These are phyloP conservation scores for Kitagawia praeruptora DNA, from an alignment of 129 eudicot genomes.

Conservation along the genomic window DNA sequence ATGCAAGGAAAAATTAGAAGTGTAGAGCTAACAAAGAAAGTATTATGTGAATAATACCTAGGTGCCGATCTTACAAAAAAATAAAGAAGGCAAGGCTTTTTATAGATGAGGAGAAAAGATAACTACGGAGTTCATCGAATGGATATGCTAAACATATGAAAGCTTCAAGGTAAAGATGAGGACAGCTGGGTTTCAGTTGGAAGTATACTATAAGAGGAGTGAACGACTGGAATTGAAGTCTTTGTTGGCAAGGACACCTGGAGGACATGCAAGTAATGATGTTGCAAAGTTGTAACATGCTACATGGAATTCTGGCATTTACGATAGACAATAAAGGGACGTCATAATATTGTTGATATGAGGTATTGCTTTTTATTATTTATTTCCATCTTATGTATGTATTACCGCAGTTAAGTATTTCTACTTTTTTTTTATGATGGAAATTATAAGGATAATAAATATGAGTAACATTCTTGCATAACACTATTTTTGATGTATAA, in stretches of 20 bases:
- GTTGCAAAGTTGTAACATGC: conserved; percentile 30
- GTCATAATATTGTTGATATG: background rate
- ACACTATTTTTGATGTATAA: background rate
- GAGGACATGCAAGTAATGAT: conserved; percentile 52
- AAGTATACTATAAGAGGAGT: conserved; percentile 27
- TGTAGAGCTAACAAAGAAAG: conserved; percentile 3
- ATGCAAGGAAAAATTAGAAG: background rate
- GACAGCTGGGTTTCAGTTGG: conserved; percentile 32
- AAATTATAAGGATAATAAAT: background rate
- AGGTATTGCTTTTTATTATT: background rate
- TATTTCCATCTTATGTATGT: background rate
- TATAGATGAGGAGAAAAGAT: conserved; percentile 9
- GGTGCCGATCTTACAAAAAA: background rate
- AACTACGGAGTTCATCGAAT: background rate
- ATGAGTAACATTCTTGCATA: background rate
- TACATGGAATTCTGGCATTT: conserved; percentile 36
- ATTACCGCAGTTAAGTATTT: background rate
- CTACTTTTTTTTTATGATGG: background rate
- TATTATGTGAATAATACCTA: background rate
- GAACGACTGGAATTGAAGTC: conserved; percentile 27
- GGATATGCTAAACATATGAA: background rate
- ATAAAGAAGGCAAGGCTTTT: background rate
- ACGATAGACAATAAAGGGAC: conserved; percentile 28
- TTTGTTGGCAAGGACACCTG: conserved; percentile 27
- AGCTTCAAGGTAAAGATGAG: conserved; percentile 21